Percentiles rank a stretch among this genome's conserved stretches.
phyloP scores from a whole-genome alignment of 768 basidiomycete species.

The Pisolithus sp. region DNA sequence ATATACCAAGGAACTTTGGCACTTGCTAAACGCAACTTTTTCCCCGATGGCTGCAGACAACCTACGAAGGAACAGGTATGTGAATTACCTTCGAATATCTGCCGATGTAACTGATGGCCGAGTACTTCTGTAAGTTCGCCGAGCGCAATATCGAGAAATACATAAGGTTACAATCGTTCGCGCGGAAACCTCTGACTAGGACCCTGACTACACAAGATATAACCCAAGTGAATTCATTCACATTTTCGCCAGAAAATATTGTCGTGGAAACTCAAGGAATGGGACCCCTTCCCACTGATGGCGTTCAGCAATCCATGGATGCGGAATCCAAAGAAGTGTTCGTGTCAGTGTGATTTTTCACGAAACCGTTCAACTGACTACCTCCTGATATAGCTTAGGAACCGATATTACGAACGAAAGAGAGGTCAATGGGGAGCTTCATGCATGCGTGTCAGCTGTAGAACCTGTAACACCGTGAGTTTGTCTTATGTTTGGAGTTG shows the following conservation, averaged over 20 bases:
- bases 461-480: not conserved
- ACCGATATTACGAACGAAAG: not conserved
- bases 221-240: not conserved
- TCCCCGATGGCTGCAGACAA: slow-evolving; percentile 13
- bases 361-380: not conserved
- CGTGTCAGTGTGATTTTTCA: not conserved
- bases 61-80: slow-evolving; percentile 23
- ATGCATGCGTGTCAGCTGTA: not conserved
- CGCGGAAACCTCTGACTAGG: slow-evolving; percentile 4
- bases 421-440: not conserved
- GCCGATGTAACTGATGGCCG: not conserved
- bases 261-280: not conserved
- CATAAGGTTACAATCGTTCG: slow-evolving; percentile 15
- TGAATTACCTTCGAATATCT: not conserved
- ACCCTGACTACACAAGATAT: slow-evolving; percentile 13
- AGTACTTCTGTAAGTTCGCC: slow-evolving; percentile 16
- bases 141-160: slow-evolving; percentile 18
- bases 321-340: not conserved
- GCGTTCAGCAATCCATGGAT: not conserved
- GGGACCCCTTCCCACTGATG: not conserved
- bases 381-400: not conserved
- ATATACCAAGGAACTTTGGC: slow-evolving; percentile 25
- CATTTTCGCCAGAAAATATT: not conserved
- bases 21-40: slow-evolving; percentile 23
- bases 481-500: too few species aligned